Base-by-base conservation (phyloP, 768 basidiomycete genomes). In the Mycena alexandri region DNA sequence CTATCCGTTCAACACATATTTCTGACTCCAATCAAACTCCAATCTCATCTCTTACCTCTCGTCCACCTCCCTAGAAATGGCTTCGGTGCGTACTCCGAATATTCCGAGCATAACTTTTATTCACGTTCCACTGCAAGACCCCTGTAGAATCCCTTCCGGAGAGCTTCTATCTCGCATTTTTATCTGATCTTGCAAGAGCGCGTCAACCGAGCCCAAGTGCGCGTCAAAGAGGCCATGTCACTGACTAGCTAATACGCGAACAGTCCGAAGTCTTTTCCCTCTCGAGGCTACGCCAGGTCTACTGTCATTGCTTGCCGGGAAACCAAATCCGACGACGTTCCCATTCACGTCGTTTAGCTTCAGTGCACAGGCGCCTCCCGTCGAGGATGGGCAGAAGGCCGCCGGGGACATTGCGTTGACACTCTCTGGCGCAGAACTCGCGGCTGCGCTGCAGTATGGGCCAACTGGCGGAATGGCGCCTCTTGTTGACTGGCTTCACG, bases 251-350 rank as follows among this genome's bases (percentile, higher is more conserved):
- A 55, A 57, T 62, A 43, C 53, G 50, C 57, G 22, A 72, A 57
- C 69, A 92, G 90, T 93, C 63, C 83, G 90, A 68, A 77, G 89
- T 16, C 84, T 97, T n/a, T 85, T 89, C 63, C 94, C 90, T 0
- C 83, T 96, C 29, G 97, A 98, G 78, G 84, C 84, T 22, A 85
- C 81, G 0, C 94, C 95, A 0, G 93, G 93, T 0, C 76, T 94
- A 42, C 89, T 96, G 61, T 93, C 92, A 4, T 77, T 96, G 36
- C 87, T 96, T 9, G 96, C 95, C 0, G 97, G 97, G 29, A 95
- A 96, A 78, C 97, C 97, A 8, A 96, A 97, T 74, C 85, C 90
- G 10, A 82, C 85, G n/a, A 92, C 94, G 21, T 99, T 98, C 81
- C 97, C 97, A 1, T 93, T 99, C 81, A 89, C 90, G 2, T 89